Conservation (phyloP, 768 basidiomycete genomes). For the Termitomyces sp. region DNA sequence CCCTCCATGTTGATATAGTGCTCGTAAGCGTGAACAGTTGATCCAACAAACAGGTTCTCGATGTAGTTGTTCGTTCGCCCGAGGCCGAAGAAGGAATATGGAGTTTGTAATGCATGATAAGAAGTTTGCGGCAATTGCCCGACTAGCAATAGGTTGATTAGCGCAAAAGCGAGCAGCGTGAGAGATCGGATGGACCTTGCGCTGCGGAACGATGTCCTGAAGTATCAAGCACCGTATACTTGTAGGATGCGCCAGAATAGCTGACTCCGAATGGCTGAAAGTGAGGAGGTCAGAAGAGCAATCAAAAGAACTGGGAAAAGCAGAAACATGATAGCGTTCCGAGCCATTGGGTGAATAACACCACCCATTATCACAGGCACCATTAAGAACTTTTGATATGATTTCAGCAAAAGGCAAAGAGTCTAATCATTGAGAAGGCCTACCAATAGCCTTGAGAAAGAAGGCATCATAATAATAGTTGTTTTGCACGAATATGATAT, state of each 20-base stretch:
- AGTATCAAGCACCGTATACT: conserved; percentile 94
- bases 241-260: conserved; percentile 93
- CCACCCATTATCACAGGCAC: conserved; percentile 82
- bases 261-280: conserved; percentile 86
- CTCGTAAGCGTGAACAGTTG: conserved; percentile 63
- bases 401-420: not conserved
- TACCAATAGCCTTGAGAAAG: conserved; percentile 95
- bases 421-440: conserved; percentile 16
- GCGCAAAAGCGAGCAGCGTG: not conserved
- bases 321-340: conserved; percentile 65
- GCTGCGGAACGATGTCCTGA: conserved; percentile 84
- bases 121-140: conserved; percentile 91
- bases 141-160: conserved; percentile 39
- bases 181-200: conserved; percentile 50
- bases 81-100: conserved; percentile 94
- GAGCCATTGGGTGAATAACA: conserved; percentile 63
- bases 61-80: conserved; percentile 99
- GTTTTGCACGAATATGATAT: conserved; percentile 83
- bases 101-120: conserved; percentile 85
- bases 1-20: conserved; percentile 95
- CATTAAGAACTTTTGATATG: conserved; percentile 68
- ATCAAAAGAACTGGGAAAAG: not conserved
- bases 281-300: not conserved
- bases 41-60: conserved; percentile 96
- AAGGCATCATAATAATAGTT: conserved; percentile 99